Evolutionary conservation across 176 grass and related monocot species (phyloP).

Genomic region (Oryza australiensis): DNA sequence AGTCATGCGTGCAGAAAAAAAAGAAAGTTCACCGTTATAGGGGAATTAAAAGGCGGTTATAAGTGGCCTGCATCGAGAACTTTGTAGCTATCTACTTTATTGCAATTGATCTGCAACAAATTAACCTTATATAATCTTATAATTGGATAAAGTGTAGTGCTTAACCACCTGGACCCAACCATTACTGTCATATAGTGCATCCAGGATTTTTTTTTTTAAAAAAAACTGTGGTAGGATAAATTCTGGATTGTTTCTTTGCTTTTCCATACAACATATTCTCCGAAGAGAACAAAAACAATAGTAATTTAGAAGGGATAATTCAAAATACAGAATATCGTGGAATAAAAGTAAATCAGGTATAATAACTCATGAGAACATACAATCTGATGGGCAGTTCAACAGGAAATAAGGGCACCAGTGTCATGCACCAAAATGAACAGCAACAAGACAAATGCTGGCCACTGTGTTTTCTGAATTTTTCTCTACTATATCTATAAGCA

Average conservation of each 20-base stretch:
- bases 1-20: constrained; percentile 36
- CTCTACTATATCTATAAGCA: background rate
- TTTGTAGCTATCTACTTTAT: constrained; percentile 36
- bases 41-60: constrained; percentile 42
- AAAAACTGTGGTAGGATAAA: constrained; percentile 47
- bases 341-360: background rate
- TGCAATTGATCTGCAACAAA: constrained; percentile 45
- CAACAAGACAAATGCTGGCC: background rate
- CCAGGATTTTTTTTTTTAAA: background rate
- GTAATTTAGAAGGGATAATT: background rate
- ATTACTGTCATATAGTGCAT: constrained; percentile 38
- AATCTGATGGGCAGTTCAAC: background rate
- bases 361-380: background rate
- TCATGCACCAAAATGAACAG: background rate
- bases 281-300: background rate
- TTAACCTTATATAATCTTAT: constrained; percentile 38
- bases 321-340: constrained; percentile 6
- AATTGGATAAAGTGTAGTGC: constrained; percentile 64
- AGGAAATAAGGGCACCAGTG: background rate
- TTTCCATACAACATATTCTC: background rate
- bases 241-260: constrained; percentile 1
- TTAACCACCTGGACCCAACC: constrained; percentile 55
- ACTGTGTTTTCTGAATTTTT: constrained; percentile 10
- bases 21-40: constrained; percentile 37
- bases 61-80: constrained; percentile 46